phyloP scores from a whole-genome alignment of 768 basidiomycete species.

The Amanita thiersii region DNA sequence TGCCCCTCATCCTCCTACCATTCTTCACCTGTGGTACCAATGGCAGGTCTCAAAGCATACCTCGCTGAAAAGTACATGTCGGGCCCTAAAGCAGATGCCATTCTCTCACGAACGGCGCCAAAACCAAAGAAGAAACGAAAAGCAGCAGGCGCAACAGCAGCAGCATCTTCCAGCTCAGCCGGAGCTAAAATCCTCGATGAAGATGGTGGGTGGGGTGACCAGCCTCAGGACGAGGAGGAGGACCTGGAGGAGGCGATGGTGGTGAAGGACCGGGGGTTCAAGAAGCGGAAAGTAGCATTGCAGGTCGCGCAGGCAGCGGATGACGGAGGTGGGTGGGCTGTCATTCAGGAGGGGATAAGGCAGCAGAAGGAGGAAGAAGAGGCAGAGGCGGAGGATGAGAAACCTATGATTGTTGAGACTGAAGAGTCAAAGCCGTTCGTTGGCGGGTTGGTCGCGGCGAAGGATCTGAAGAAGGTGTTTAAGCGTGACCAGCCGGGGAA shows the following conservation, averaged over 20 bases:
- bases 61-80: constrained; percentile 93
- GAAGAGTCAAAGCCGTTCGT: constrained; percentile 35
- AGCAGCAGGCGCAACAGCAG: constrained; percentile 20
- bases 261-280: constrained; percentile 70
- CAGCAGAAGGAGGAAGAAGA: constrained; percentile 34
- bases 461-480: constrained; percentile 61
- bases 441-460: constrained; percentile 75
- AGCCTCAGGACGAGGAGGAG: constrained; percentile 36
- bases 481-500: constrained; percentile 9
- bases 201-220: constrained; percentile 62
- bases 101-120: constrained; percentile 56
- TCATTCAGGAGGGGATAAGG: constrained; percentile 43
- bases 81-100: constrained; percentile 93
- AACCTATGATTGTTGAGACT: constrained; percentile 50
- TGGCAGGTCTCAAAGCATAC: constrained; percentile 68
- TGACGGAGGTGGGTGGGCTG: constrained; percentile 56
- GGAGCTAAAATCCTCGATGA: constrained; percentile 49
- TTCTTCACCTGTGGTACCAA: constrained; percentile 16
- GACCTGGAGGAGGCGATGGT: constrained; percentile 60
- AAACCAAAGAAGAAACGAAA: constrained; percentile 80
- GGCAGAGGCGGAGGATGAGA: constrained; percentile 55
- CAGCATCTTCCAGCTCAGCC: constrained; percentile 14
- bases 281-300: constrained; percentile 48
- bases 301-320: constrained; percentile 23
- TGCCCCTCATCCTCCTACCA: too few species aligned